These are phyloP conservation scores for Ilyonectria destructans DNA, from an alignment of 2,329 filamentous ascomycete species.

Conservation along the genomic window DNA sequence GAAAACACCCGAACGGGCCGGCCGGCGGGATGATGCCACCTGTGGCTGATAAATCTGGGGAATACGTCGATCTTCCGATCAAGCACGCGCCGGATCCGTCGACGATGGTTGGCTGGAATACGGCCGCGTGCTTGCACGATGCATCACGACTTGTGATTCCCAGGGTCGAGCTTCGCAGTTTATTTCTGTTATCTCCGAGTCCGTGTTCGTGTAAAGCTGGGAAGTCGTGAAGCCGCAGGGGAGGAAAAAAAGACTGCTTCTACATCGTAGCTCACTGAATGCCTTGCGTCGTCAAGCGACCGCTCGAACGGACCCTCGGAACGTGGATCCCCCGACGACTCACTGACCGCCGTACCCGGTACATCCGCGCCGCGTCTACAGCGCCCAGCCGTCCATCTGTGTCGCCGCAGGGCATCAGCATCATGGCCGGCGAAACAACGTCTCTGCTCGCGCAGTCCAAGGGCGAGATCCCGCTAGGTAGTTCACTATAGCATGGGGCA, in stretches of 20 bases:
- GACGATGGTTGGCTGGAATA: slow-evolving; percentile 11
- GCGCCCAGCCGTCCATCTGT: background rate
- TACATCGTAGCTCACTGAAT: background rate
- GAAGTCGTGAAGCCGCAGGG: too few species aligned
- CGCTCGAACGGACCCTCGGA: background rate
- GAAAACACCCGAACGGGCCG: too few species aligned
- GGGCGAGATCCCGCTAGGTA: slow-evolving; percentile 24
- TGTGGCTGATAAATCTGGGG: slow-evolving; percentile 16
- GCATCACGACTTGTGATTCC: background rate
- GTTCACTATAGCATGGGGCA: background rate
- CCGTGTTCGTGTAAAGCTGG: background rate
- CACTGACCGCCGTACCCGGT: background rate
- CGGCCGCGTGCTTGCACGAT: background rate
- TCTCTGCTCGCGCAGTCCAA: slow-evolving; percentile 20
- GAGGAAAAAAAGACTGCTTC: too few species aligned
- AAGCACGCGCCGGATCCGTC: slow-evolving; percentile 9
- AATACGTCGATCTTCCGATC: background rate
- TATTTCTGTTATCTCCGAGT: background rate
- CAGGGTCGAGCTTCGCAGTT: background rate
- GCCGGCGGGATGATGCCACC: background rate
- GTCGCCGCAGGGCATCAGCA: background rate
- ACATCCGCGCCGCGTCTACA: background rate
- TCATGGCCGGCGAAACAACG: slow-evolving; percentile 22
- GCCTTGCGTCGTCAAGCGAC: background rate
- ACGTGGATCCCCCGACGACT: background rate